phyloP scores from a whole-genome alignment of 2,329 filamentous ascomycete genomes.

The Karstenula rhodostoma region DNA sequence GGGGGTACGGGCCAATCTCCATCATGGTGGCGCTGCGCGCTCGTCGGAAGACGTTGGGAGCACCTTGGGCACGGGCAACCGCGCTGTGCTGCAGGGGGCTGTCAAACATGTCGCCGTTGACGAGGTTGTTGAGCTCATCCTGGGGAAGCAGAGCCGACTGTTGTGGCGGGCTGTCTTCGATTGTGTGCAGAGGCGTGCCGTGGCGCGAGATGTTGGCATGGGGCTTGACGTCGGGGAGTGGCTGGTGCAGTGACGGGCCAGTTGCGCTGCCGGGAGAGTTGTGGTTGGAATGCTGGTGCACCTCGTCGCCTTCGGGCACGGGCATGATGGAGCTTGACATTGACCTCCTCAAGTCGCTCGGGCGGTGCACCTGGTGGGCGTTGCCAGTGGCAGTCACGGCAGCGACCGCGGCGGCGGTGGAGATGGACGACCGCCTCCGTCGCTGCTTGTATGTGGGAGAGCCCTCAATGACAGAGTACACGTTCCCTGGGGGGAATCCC shows the following conservation, averaged over 20 bases:
- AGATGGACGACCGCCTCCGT: conserved; percentile 90
- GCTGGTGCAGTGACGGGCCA: conserved; percentile 62
- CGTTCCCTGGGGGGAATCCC: conserved; percentile 75
- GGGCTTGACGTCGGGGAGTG: conserved; percentile 76
- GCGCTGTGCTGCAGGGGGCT: conserved; percentile 64
- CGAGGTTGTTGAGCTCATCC: conserved; percentile 68
- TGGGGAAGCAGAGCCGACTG: conserved; percentile 73
- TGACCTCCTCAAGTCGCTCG: conserved; percentile 89
- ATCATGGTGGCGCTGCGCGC: conserved; percentile 95
- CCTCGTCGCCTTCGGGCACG: conserved; percentile 79
- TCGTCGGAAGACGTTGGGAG: conserved; percentile 80
- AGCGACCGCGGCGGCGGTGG: conserved; percentile 78
- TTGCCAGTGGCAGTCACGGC: conserved; percentile 67
- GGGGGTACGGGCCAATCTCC: conserved; percentile 94
- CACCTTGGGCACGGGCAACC: conserved; percentile 65
- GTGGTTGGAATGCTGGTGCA: conserved; percentile 61
- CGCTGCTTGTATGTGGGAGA: conserved; percentile 99
- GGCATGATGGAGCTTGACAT: conserved; percentile 88
- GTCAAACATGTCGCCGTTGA: conserved; percentile 49
- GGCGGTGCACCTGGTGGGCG: conserved; percentile 72
- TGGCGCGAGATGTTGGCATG: conserved; percentile 84
- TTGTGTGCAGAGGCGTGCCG: conserved; percentile 84
- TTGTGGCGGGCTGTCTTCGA: conserved; percentile 82
- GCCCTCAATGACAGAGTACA: conserved; percentile 95
- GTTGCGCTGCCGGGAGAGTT: conserved; percentile 81